A percentile compares a stretch with the other conserved stretches of the same genome.
Evolutionary conservation across 2,329 filamentous ascomycete genomes (phyloP).

Genomic region (Colletotrichum salicis): DNA sequence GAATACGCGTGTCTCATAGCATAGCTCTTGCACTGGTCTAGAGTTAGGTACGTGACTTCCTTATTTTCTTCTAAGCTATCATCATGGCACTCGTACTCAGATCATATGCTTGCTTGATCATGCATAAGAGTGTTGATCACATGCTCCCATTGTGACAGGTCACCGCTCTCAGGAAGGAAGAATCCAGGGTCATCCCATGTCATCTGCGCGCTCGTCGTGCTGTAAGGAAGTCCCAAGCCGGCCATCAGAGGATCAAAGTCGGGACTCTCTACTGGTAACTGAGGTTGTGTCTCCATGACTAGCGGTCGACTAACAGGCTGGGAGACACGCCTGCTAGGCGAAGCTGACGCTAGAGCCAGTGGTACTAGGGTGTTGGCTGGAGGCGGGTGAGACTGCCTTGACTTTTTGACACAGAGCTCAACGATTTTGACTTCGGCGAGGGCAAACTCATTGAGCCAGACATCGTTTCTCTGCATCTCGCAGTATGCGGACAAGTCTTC

Average conservation of each 20-base stretch:
- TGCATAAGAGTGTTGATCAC: conserved; percentile 31
- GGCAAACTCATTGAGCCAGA: conserved; percentile 53
- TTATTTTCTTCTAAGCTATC: neutral
- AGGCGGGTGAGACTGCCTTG: conserved; percentile 25
- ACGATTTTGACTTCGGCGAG: conserved; percentile 54
- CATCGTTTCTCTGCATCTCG: conserved; percentile 51
- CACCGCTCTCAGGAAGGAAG: conserved; percentile 19
- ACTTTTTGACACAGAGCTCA: conserved; percentile 50
- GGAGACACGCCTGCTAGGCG: neutral
- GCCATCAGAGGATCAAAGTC: conserved; percentile 26
- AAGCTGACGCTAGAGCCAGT: neutral
- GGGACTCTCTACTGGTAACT: conserved; percentile 14
- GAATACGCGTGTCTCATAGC: neutral
- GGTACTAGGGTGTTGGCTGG: neutral
- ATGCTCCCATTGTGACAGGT: conserved; percentile 30
- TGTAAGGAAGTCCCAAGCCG: conserved; percentile 22
- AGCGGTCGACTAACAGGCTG: neutral
- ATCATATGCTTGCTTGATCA: conserved; percentile 6
- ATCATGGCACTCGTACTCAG: neutral
- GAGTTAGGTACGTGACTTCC: neutral
- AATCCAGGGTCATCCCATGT: conserved; percentile 29
- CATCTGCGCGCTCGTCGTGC: conserved; percentile 30
- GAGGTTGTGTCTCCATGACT: conserved; percentile 11
- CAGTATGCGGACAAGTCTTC: conserved; percentile 53
- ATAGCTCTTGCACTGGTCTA: neutral